Conservation (phyloP, 2,329 filamentous ascomycete species). For the Drechslerella coelobrocha region DNA sequence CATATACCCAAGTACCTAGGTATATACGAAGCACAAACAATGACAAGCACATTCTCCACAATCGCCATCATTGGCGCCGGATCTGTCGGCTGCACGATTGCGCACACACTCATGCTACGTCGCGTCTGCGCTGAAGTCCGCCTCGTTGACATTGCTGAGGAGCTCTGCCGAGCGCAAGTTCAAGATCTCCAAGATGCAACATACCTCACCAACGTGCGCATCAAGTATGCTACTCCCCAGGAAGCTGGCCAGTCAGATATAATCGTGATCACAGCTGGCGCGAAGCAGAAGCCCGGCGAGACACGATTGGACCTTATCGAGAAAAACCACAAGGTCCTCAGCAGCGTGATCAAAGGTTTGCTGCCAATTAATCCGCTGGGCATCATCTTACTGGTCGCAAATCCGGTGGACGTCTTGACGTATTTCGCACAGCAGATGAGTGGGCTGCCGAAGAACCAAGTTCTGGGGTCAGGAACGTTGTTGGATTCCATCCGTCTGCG, state of each 20-base stretch:
- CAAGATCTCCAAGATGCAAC: slow-evolving; percentile 56
- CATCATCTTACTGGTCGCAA: slow-evolving; percentile 57
- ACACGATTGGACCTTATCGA: slow-evolving; percentile 56
- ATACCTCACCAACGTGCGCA: slow-evolving; percentile 55
- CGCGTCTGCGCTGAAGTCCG: slow-evolving; percentile 56
- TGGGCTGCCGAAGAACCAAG: slow-evolving; percentile 56
- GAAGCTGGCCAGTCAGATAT: slow-evolving; percentile 55
- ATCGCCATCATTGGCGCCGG: slow-evolving; percentile 55
- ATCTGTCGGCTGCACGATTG: slow-evolving; percentile 56
- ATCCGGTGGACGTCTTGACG: slow-evolving; percentile 57
- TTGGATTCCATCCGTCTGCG: slow-evolving; percentile 56
- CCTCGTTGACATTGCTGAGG: slow-evolving; percentile 56
- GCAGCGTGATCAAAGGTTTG: slow-evolving; percentile 55
- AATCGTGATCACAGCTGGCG: slow-evolving; percentile 57
- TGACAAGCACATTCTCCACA: slow-evolving; percentile 33
- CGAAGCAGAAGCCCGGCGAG: slow-evolving; percentile 57
- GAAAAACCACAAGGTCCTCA: slow-evolving; percentile 56
- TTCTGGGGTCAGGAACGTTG: slow-evolving; percentile 57
- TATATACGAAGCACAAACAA: slow-evolving; percentile 6
- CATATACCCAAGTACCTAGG: slow-evolving; percentile 2
- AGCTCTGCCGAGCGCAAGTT: slow-evolving; percentile 56
- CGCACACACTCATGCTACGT: slow-evolving; percentile 56
- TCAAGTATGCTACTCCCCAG: slow-evolving; percentile 54
- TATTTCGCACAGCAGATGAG: slow-evolving; percentile 55
- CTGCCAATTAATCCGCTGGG: slow-evolving; percentile 55